A percentile compares a stretch with the other conserved stretches of the same genome.
Conservation (phyloP, 305 asterid species). For the Rubia peregrina region DNA sequence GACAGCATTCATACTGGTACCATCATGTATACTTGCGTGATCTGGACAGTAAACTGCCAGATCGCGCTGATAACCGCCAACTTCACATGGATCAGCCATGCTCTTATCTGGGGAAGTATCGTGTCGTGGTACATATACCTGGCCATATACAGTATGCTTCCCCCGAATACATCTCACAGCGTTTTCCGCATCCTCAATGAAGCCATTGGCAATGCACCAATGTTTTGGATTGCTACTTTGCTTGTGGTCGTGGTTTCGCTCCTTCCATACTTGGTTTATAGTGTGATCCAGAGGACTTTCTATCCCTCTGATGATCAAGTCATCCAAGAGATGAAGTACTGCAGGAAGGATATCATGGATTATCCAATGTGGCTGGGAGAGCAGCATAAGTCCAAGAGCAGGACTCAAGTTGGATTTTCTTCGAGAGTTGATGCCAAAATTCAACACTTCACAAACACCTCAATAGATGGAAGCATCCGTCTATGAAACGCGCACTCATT, state of each 20-base stretch:
- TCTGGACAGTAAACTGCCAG: slow-evolving; percentile 79
- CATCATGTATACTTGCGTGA: slow-evolving; percentile 69
- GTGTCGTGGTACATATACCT: slow-evolving; percentile 63
- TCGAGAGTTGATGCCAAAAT: slow-evolving; percentile 75
- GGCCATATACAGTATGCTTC: slow-evolving; percentile 35
- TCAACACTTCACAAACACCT: too few relatives aligned
- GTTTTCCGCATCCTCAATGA: slow-evolving; percentile 46
- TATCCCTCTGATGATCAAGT: slow-evolving; percentile 75
- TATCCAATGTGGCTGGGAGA: slow-evolving; percentile 75
- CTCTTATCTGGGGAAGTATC: slow-evolving; percentile 53
- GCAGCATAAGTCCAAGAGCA: slow-evolving; percentile 50
- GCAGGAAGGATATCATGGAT: slow-evolving; percentile 52
- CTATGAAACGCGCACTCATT: too few relatives aligned
- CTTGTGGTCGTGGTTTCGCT: slow-evolving; percentile 48
- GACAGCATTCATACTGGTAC: slow-evolving; percentile 70
- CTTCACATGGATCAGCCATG: slow-evolving; percentile 76
- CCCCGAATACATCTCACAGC: slow-evolving; percentile 28
- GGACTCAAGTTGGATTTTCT: slow-evolving; percentile 63
- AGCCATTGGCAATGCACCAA: slow-evolving; percentile 65
- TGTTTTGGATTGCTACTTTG: slow-evolving; percentile 68
- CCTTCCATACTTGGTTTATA: slow-evolving; percentile 65
- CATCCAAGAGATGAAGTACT: slow-evolving; percentile 72
- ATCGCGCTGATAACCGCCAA: slow-evolving; percentile 68
- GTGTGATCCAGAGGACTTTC: slow-evolving; percentile 49
- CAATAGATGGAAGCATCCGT: too few relatives aligned